Conservation (phyloP, 495 filamentous ascomycete genomes). For the Daldinia vernicosa region DNA sequence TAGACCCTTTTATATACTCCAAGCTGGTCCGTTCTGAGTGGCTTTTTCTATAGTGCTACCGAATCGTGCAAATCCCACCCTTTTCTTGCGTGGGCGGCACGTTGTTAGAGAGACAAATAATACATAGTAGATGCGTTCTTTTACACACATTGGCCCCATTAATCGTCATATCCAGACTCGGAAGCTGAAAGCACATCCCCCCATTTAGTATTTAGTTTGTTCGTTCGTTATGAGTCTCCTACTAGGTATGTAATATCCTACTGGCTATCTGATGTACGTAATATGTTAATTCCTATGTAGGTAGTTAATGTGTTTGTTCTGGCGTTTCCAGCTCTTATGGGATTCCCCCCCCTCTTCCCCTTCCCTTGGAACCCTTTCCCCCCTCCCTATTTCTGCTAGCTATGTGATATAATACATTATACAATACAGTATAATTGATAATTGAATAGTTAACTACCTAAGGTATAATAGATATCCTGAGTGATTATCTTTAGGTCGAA, state of each 20-base stretch:
- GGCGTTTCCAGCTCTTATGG: background rate
- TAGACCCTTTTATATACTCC: constrained; percentile 31
- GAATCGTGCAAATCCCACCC: constrained; percentile 39
- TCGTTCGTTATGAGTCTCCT: background rate
- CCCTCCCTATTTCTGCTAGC: background rate
- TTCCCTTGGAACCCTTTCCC: background rate
- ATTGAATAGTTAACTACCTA: too few relatives aligned
- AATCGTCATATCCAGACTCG: constrained; percentile 23
- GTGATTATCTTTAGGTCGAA: constrained; percentile 17
- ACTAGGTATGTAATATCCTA: background rate
- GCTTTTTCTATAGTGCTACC: constrained; percentile 35
- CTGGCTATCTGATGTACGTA: background rate
- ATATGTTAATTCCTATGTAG: too few relatives aligned
- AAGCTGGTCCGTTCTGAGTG: constrained; percentile 25
- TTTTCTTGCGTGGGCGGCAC: constrained; percentile 37
- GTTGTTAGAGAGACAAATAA: constrained; percentile 30
- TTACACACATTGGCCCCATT: constrained; percentile 15
- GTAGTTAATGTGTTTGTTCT: background rate
- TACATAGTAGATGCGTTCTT: constrained; percentile 23
- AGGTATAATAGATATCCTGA: background rate
- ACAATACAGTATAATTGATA: too few relatives aligned
- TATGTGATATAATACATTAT: background rate
- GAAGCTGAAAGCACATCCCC: constrained; percentile 22
- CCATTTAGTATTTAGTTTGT: too few relatives aligned
- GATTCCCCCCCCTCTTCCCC: background rate